phyloP scores from a whole-genome alignment of 108 stramenopile species.

The Bacterosira constricta region DNA sequence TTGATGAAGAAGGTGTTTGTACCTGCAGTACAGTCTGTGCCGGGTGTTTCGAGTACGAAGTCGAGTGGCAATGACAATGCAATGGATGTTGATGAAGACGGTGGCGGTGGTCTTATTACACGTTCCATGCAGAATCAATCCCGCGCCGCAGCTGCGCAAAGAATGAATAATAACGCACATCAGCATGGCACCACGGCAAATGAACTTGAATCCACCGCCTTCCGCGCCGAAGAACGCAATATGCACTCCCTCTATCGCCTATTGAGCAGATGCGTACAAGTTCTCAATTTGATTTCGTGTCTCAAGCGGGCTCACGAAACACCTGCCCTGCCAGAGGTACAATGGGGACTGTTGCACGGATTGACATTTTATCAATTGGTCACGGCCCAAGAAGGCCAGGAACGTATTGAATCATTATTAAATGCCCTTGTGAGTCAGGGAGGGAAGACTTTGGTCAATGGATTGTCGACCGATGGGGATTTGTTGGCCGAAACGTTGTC shows the following conservation, averaged over 20 bases:
- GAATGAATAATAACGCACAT: slow-evolving; percentile 7
- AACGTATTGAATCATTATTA: slow-evolving; percentile 73
- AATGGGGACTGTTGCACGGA: slow-evolving; percentile 88
- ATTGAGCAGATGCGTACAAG: slow-evolving; percentile 72
- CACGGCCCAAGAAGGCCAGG: slow-evolving; percentile 69
- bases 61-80: slow-evolving; percentile 23
- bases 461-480: slow-evolving; percentile 64
- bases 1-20: slow-evolving; percentile 64
- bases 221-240: slow-evolving; percentile 76
- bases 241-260: slow-evolving; percentile 85
- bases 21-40: slow-evolving; percentile 63
- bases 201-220: slow-evolving; percentile 58
- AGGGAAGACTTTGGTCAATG: slow-evolving; percentile 28
- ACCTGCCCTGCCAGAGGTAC: slow-evolving; percentile 74
- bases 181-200: slow-evolving; percentile 34
- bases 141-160: slow-evolving; percentile 22
- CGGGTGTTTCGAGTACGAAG: slow-evolving; percentile 44
- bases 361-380: slow-evolving; percentile 73
- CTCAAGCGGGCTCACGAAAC: slow-evolving; percentile 67
- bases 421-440: slow-evolving; percentile 71
- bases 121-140: slow-evolving; percentile 66
- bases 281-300: slow-evolving; percentile 68
- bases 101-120: slow-evolving; percentile 49
- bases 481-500: slow-evolving; percentile 64
- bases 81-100: slow-evolving; percentile 66